Evolutionary conservation across 2,329 filamentous ascomycete species (phyloP), one percentile per base, ranked within the genome.

Genomic region (Fusarium chlamydosporum): DNA sequence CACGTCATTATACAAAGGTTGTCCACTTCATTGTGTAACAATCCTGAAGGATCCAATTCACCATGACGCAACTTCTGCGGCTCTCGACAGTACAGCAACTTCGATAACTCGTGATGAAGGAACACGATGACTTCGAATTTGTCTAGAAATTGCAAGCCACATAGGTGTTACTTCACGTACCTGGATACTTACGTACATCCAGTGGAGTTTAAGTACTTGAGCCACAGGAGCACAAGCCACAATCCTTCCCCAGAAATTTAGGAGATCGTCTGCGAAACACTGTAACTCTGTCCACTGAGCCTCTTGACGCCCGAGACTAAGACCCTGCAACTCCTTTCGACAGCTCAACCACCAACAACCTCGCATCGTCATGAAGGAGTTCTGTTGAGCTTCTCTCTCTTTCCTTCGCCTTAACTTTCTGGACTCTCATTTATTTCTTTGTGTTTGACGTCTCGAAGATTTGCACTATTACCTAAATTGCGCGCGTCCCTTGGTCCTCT

Each of bases 311-410:
- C 66, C 61, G 16, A 27, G 33, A 27, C 16, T n/a, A 35, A 27
- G 65, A 68, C 65, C 66, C 66, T 69, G 62, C 61, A 52, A 70
- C 66, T 69, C 66, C 66, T 69, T 69, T 69, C 66, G 67, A 62
- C 66, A 70, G 51, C 52, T 55, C 38, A 26, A 35, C 40, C 31
- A 51, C 52, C 52, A 61, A 47, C 52, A 62, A 45, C 50, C 31
- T 55, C 43, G 20, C 37, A 63, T 43, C 52, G 46, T 42, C 66
- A 69, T 70, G 66, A 67, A 29, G 53, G 48, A 53, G 37, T 66
- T 56, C 59, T 70, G 50, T 47, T 69, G 61, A 70, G 48, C 26
- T 46, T 57, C 23, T 18, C 57, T 35, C 33, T 34, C 27, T 41
- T 56, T 16, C 9, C 15, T 38, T 26, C 13, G 34, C 18, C 18